Percentiles rank a stretch among this genome's conserved stretches.
phyloP scores from a whole-genome alignment of 306 rosid species.

The Hippophae rhamnoides region DNA sequence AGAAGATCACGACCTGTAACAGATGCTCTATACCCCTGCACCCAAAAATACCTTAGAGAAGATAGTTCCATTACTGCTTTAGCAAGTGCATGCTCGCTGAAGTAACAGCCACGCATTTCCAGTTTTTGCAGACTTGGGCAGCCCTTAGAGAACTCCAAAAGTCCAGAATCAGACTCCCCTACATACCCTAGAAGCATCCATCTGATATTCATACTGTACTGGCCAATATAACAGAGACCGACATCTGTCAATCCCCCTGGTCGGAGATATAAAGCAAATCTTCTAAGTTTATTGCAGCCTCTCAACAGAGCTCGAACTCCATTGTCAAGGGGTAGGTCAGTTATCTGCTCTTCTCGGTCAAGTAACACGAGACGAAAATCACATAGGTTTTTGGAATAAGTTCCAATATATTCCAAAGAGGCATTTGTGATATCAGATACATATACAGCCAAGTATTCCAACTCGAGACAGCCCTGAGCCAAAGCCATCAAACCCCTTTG shows the following conservation, averaged over 20 bases:
- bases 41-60: conserved; percentile 86
- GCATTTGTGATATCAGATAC: conserved; percentile 81
- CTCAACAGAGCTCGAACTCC: conserved; percentile 77
- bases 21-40: conserved; percentile 73
- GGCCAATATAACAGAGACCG: conserved; percentile 74
- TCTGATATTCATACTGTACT: conserved; percentile 74
- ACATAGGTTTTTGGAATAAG: conserved; percentile 58
- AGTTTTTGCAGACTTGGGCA: conserved; percentile 90
- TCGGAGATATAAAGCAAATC: conserved; percentile 85
- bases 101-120: conserved; percentile 88
- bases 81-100: conserved; percentile 77
- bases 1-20: conserved; percentile 54
- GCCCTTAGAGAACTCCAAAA: conserved; percentile 62
- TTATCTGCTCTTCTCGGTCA: conserved; percentile 57
- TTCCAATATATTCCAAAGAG: conserved; percentile 61
- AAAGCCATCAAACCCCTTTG: conserved; percentile 85
- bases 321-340: conserved; percentile 88
- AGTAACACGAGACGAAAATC: conserved; percentile 93
- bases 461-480: conserved; percentile 81
- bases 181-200: conserved; percentile 98
- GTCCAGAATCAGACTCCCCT: conserved; percentile 79
- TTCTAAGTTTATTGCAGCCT: conserved; percentile 73
- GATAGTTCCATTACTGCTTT: conserved; percentile 47
- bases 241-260: conserved; percentile 71
- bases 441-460: conserved; percentile 80